Percentiles rank a stretch among this genome's conserved stretches.
Conservation (phyloP, 495 filamentous ascomycete species). For the Xylaria cubensis region DNA sequence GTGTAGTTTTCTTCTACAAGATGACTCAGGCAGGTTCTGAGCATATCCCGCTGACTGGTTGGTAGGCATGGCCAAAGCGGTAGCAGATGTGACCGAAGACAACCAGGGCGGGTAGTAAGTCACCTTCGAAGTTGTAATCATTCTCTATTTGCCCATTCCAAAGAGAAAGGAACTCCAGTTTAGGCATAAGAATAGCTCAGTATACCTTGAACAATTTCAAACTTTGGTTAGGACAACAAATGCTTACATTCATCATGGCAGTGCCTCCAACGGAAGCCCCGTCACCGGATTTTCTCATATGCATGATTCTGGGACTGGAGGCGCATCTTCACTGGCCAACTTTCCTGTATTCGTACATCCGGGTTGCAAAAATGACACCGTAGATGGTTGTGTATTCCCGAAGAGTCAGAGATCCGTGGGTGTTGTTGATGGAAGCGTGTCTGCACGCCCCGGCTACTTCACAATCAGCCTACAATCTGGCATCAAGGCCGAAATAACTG, state of each 20-base stretch:
- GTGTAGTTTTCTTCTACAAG: not conserved
- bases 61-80: constrained; percentile 71
- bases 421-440: constrained; percentile 56
- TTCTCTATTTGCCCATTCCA: not conserved
- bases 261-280: constrained; percentile 60
- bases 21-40: not conserved
- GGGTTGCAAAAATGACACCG: constrained; percentile 62
- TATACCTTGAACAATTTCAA: constrained; percentile 37
- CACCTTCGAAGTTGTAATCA: not conserved
- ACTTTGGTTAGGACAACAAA: constrained; percentile 55
- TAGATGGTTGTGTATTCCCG: constrained; percentile 65
- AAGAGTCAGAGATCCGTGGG: constrained; percentile 52
- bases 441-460: constrained; percentile 70
- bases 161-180: not conserved
- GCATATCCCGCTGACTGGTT: constrained; percentile 23
- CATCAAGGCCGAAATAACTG: constrained; percentile 69
- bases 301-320: constrained; percentile 73
- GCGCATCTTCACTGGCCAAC: constrained; percentile 67
- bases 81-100: constrained; percentile 66
- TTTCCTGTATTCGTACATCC: constrained; percentile 72
- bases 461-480: constrained; percentile 60
- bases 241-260: constrained; percentile 44
- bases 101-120: constrained; percentile 68
- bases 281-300: constrained; percentile 67
- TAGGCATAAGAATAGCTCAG: not conserved